Evolutionary conservation across 176 grass and related monocot genomes (phyloP).

Genomic region (Hordeum vulgare): DNA sequence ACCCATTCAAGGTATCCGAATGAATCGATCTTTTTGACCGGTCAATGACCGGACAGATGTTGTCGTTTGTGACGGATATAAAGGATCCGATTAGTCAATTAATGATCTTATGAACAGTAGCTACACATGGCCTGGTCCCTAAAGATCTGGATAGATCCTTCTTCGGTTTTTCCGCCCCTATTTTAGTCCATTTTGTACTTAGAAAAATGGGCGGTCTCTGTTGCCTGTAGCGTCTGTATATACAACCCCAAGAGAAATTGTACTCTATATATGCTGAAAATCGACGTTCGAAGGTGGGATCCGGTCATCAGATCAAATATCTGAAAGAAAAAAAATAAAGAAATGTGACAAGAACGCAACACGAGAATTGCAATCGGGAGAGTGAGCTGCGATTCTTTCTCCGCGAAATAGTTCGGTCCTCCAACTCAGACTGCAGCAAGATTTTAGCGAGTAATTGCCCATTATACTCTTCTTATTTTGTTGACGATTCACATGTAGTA

Average conservation of each 20-base stretch:
- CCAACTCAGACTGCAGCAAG: too few species aligned
- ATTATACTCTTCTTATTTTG: not conserved
- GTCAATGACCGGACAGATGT: too few species aligned
- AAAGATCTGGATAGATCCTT: slow-evolving; percentile 1
- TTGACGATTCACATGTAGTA: too few species aligned
- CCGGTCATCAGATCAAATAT: not conserved
- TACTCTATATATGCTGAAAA: not conserved
- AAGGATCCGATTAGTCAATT: too few species aligned
- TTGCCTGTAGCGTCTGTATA: not conserved
- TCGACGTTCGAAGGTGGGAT: not conserved
- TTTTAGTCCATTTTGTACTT: not conserved
- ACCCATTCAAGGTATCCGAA: too few species aligned
- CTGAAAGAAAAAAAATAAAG: not conserved
- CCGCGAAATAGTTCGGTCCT: too few species aligned
- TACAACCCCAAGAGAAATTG: not conserved
- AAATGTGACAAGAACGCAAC: not conserved
- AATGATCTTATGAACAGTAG: too few species aligned
- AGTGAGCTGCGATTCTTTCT: too few species aligned
- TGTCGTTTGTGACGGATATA: too few species aligned
- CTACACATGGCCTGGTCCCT: not conserved
- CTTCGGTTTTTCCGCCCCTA: not conserved
- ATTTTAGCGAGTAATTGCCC: not conserved
- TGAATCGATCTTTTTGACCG: too few species aligned
- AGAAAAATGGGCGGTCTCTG: not conserved
- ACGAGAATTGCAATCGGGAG: too few species aligned